A percentile compares a stretch with the other conserved stretches of the same genome.
These are phyloP conservation scores for Teratosphaeria gauchensis DNA, from an alignment of 2,329 filamentous ascomycete genomes.

Conservation along the genomic window DNA sequence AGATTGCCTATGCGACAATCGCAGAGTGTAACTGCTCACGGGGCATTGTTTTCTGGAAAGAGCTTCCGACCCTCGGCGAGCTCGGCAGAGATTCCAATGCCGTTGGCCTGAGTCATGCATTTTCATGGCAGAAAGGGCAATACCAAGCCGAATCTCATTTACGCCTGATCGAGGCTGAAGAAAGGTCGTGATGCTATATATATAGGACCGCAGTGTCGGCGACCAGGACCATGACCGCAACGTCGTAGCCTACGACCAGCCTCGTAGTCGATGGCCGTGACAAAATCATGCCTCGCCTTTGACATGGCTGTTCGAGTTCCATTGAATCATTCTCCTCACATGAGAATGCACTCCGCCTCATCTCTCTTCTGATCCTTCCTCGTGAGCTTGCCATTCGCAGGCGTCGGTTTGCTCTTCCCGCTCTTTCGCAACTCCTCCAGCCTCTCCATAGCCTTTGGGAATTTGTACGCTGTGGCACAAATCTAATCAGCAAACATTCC, in stretches of 20 bases:
- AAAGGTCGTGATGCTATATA: no score
- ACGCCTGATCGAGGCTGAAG: no score
- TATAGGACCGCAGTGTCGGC: no score
- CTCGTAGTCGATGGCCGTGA: no score
- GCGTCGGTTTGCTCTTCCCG: conserved; percentile 40
- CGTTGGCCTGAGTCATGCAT: not conserved
- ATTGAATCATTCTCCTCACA: conserved; percentile 45
- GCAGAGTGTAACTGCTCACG: not conserved
- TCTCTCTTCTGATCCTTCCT: conserved; percentile 75
- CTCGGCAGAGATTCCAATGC: not conserved
- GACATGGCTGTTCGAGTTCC: not conserved
- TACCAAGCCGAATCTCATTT: not conserved
- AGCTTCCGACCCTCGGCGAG: not conserved
- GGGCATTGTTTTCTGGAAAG: not conserved
- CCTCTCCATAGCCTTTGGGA: conserved; percentile 82
- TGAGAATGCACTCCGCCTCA: conserved; percentile 78
- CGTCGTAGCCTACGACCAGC: no score
- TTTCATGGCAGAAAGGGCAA: not conserved
- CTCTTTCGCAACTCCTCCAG: conserved; percentile 85
- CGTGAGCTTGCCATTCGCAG: conserved; percentile 66
- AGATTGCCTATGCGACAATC: not conserved
- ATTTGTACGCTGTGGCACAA: conserved; percentile 65
- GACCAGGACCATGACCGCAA: no score
- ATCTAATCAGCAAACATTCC: not conserved
- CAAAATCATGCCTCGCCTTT: no score